Percentiles rank a stretch among this genome's conserved stretches.
These are phyloP conservation scores for Brassica hybrid DNA, from an alignment of 441 rosid species.

Conservation along the genomic window DNA sequence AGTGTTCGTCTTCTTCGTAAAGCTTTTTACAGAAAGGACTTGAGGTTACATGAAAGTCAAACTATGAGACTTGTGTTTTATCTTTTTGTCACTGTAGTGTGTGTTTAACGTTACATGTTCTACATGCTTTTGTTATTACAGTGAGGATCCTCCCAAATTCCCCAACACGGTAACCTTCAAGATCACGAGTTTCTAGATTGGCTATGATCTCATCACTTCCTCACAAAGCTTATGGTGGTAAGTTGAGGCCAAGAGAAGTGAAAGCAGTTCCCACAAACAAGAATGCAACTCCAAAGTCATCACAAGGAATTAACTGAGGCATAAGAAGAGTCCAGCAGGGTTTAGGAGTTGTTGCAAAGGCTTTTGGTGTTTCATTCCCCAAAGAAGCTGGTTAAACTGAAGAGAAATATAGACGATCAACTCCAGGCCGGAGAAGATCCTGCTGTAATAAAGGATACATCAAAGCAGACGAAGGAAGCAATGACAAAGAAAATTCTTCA, in stretches of 20 bases:
- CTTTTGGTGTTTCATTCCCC: conserved; percentile 83
- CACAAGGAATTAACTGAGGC: conserved; percentile 62
- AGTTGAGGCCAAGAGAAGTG: conserved; percentile 38
- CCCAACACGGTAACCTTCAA: conserved; percentile 80
- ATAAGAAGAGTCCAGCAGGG: conserved; percentile 54
- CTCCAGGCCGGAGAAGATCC: conserved; percentile 19
- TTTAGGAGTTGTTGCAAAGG: conserved; percentile 61
- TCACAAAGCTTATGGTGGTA: conserved; percentile 40
- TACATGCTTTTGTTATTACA: conserved; percentile 29
- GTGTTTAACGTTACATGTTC: not conserved
- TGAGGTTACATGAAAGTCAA: conserved; percentile 44
- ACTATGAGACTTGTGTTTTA: no score
- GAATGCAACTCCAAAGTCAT: not conserved
- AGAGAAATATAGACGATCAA: conserved; percentile 23
- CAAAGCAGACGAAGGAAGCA: conserved; percentile 14
- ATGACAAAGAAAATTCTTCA: conserved; percentile 42
- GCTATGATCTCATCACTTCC: conserved; percentile 83
- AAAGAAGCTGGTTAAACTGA: conserved; percentile 57
- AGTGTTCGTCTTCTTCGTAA: conserved; percentile 61
- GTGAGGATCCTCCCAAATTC: conserved; percentile 59
- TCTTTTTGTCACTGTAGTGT: not conserved
- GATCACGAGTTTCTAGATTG: conserved; percentile 63
- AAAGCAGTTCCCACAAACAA: no score
- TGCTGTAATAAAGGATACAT: conserved; percentile 14
- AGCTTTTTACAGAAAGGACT: conserved; percentile 56